Evolutionary conservation across 2,329 filamentous ascomycete genomes (phyloP), one percentile per base, ranked within the genome.

Genomic region (Scolecobasidium constrictum): DNA sequence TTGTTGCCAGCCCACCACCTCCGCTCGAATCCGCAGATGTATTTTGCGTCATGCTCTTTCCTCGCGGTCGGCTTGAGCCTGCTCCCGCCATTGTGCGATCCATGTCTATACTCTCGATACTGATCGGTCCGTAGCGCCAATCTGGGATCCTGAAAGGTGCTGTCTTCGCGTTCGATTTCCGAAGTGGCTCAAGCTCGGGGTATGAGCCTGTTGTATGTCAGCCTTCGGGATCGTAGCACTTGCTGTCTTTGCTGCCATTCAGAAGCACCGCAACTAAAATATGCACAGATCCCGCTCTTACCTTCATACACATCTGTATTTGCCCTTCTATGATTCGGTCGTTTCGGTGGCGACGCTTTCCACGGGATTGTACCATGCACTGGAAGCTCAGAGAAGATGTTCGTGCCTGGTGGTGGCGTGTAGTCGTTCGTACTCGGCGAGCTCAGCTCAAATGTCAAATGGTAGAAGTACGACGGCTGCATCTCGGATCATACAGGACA

Each of bases 51-150:
- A 68, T 12, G 38, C 6, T 38, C 17, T 59, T 60, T 18, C 55
- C 53, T 20, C 50, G 53, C n/a, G 51, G 44, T 38, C 56, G 53
- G 48, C 52, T 55, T 20, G 51, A 47, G 35, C 53, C 54, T 52
- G 43, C 46, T 49, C 46, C 53, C 52, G 26, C 45, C 53, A 55
- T 50, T 47, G 18, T 52, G 46, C 53, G 57, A 49, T 37, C 67
- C 71, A 88, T 80, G 60, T 94, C 83, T 59, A 94, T 78, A 54
- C 84, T 85, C 59, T 90, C 79, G 34, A 95, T 77, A 42, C 73
- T 75, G 41, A 96, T 73, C n/a, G 69, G 70, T 35, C 82, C 84
- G 58, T 93, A 86, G 42, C 92, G 73, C 81, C 85, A 90, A 60
- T 96, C 90, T 69, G 51, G n/a, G n/a, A n/a, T n/a, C n/a, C n/a